phyloP scores from a whole-genome alignment of 2,329 filamentous ascomycete species.

The Rutstroemia sp. region DNA sequence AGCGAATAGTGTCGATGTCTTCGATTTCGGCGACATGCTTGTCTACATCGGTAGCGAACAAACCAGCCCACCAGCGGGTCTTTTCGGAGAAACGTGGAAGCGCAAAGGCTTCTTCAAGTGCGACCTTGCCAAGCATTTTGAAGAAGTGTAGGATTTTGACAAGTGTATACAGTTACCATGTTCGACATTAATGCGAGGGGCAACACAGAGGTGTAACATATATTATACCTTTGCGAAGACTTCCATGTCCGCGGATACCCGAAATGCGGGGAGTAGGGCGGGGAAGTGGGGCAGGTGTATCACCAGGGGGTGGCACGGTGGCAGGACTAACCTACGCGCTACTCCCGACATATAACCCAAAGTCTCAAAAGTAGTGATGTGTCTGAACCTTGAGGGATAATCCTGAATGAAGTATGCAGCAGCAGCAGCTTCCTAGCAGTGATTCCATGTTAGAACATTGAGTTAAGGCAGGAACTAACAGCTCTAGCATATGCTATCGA shows the following conservation, averaged over 20 bases:
- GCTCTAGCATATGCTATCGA: slow-evolving; percentile 11
- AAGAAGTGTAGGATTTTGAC: too few species aligned
- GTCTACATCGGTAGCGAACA: slow-evolving; percentile 52
- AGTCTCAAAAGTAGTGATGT: too few species aligned
- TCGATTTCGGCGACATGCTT: slow-evolving; percentile 50
- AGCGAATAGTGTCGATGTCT: slow-evolving; percentile 36
- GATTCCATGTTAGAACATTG: neutral
- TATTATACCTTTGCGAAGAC: too few species aligned
- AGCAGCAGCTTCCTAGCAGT: neutral
- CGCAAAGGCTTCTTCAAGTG: slow-evolving; percentile 55
- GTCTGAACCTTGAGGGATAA: neutral
- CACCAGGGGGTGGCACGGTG: too few species aligned
- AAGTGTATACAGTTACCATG: too few species aligned
- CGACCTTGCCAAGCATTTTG: slow-evolving; percentile 44
- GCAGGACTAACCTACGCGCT: too few species aligned
- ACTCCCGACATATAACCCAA: too few species aligned
- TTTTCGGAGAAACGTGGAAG: slow-evolving; percentile 51
- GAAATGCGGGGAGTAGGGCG: too few species aligned
- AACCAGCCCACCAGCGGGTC: slow-evolving; percentile 52
- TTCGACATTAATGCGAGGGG: too few species aligned
- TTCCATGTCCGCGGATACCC: too few species aligned
- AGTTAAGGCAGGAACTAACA: slow-evolving; percentile 11
- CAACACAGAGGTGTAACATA: too few species aligned
- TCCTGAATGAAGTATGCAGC: neutral
- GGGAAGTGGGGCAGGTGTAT: too few species aligned